Evolutionary conservation across 140 eudicot genomes (phyloP).

Genomic region (Oenanthe javanica): DNA sequence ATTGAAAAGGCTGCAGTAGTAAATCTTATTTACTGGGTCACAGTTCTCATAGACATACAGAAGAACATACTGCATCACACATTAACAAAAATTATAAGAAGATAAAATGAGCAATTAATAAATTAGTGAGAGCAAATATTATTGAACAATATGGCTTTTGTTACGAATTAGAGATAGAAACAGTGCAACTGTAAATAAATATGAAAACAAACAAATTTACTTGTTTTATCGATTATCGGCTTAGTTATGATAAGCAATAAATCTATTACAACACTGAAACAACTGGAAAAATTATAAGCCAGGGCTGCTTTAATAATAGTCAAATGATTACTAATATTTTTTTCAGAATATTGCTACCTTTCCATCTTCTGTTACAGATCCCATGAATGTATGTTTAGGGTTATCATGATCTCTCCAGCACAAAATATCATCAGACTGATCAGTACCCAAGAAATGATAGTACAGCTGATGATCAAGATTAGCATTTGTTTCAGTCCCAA

Average conservation of each 20-base stretch:
- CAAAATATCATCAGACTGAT: slow-evolving; percentile 83
- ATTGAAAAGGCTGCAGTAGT: slow-evolving; percentile 59
- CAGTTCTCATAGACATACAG: slow-evolving; percentile 53
- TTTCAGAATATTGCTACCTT: slow-evolving; percentile 38
- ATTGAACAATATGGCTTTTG: not conserved
- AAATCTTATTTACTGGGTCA: slow-evolving; percentile 60
- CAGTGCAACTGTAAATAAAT: not conserved
- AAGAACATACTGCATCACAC: slow-evolving; percentile 62
- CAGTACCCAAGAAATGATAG: slow-evolving; percentile 76
- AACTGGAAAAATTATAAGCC: not conserved
- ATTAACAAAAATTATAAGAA: not conserved
- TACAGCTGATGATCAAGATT: slow-evolving; percentile 64
- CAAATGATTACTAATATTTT: not conserved
- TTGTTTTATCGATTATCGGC: not conserved
- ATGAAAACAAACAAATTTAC: not conserved
- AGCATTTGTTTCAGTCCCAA: slow-evolving; percentile 72
- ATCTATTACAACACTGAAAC: not conserved
- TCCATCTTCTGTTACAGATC: slow-evolving; percentile 73
- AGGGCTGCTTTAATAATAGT: not conserved
- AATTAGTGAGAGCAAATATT: not conserved
- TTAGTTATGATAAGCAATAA: not conserved
- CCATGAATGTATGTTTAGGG: slow-evolving; percentile 52
- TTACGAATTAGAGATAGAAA: not conserved
- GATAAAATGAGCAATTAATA: not conserved
- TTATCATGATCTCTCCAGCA: slow-evolving; percentile 77